Percentiles rank a stretch among this genome's conserved stretches.
Conservation (phyloP, 2,329 filamentous ascomycete genomes). For the Camillea tinctor region DNA sequence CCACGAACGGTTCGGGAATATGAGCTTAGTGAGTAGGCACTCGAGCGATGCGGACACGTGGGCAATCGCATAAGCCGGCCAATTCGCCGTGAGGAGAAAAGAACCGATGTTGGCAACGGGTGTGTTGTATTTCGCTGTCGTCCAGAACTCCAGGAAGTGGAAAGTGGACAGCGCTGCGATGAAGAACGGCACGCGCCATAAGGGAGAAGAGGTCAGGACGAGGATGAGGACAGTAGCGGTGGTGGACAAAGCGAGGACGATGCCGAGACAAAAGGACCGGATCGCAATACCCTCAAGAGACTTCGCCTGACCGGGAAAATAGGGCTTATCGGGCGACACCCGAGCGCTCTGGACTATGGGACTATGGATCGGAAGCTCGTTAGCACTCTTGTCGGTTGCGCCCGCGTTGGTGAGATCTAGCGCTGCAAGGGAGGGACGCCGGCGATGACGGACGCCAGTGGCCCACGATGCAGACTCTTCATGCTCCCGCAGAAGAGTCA, state of each 20-base stretch:
- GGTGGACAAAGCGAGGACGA: conserved; percentile 38
- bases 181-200: conserved; percentile 68
- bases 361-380: conserved; percentile 33
- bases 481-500: conserved; percentile 18
- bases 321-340: conserved; percentile 35
- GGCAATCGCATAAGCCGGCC: conserved; percentile 78
- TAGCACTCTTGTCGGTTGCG: conserved; percentile 20
- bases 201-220: conserved; percentile 40
- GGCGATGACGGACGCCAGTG: conserved; percentile 24
- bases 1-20: conserved; percentile 52
- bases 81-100: conserved; percentile 84
- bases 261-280: conserved; percentile 55
- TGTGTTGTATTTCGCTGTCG: conserved; percentile 82
- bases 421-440: conserved; percentile 17
- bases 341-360: conserved; percentile 30
- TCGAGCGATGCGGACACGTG: conserved; percentile 75
- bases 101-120: conserved; percentile 67
- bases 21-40: conserved; percentile 58
- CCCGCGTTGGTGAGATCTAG: conserved; percentile 21
- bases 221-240: conserved; percentile 35
- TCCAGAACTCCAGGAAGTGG: conserved; percentile 96
- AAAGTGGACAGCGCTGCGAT: conserved; percentile 69
- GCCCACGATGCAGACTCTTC: conserved; percentile 27
- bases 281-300: conserved; percentile 60
- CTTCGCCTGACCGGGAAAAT: conserved; percentile 48